Conservation (phyloP, 257 asterid genomes). For the Solanum piurae region DNA sequence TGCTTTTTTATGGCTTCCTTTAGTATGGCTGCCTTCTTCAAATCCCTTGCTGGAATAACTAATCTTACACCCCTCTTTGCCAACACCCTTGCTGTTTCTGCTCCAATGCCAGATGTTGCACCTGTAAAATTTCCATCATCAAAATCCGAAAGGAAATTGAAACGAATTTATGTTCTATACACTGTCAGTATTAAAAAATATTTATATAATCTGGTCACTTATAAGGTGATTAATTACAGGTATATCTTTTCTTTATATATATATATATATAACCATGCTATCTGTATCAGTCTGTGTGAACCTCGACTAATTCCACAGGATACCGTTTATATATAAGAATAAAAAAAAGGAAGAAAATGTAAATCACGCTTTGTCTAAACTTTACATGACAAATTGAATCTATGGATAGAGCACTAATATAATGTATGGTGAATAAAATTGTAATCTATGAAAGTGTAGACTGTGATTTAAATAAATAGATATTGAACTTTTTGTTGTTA, state of each 20-base stretch:
- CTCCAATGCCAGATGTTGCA: slow-evolving; percentile 97
- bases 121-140: slow-evolving; percentile 22
- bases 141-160: not conserved
- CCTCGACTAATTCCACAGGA: not conserved
- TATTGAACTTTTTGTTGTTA: not conserved
- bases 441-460: not conserved
- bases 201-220: not conserved
- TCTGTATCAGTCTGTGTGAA: not conserved
- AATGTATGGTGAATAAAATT: not conserved
- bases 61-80: slow-evolving; percentile 84
- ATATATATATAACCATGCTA: not conserved
- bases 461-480: not conserved
- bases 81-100: slow-evolving; percentile 81
- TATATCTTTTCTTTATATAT: not conserved
- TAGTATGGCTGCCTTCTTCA: slow-evolving; percentile 72
- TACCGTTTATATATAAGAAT: not conserved
- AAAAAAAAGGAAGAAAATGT: not conserved
- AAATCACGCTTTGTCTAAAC: not conserved
- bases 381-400: not conserved
- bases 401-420: not conserved
- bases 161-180: not conserved
- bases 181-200: not conserved
- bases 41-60: slow-evolving; percentile 65
- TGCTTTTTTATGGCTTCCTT: slow-evolving; percentile 49
- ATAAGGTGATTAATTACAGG: not conserved